These are phyloP conservation scores for Linnemannia hyalina DNA, from an alignment of 192 early-diverging fungal genomes.

Conservation along the genomic window DNA sequence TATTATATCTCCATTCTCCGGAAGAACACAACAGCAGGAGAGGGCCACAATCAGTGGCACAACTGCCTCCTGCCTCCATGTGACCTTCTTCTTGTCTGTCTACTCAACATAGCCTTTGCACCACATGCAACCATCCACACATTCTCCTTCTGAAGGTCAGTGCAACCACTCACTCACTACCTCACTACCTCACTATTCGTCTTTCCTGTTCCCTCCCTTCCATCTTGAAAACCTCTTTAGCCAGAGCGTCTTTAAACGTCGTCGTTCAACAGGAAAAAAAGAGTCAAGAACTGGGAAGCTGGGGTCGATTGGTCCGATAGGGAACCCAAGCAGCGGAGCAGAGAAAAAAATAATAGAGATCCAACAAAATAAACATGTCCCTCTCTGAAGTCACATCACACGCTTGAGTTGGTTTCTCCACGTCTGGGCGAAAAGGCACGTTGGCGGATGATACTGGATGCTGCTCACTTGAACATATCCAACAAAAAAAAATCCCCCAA, in stretches of 20 bases:
- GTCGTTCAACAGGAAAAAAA: not conserved
- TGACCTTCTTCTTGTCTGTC: not conserved
- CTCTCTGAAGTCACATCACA: not conserved
- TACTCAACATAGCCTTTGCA: not conserved
- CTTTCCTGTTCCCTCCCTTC: not conserved
- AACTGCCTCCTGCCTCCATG: not conserved
- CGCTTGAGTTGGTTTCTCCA: not conserved
- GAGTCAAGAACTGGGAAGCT: not conserved
- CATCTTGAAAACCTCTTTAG: not conserved
- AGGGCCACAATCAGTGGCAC: no score
- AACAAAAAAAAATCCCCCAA: not conserved
- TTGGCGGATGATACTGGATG: not conserved
- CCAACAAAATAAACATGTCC: constrained; percentile 5
- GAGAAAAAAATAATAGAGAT: not conserved
- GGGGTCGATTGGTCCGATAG: not conserved
- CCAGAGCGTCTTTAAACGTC: not conserved
- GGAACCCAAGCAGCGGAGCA: constrained; percentile 1
- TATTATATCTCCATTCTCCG: not conserved
- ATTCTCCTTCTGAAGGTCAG: constrained; percentile 2
- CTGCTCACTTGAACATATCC: not conserved
- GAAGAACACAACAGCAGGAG: not conserved
- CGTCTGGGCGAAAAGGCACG: not conserved
- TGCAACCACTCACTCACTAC: not conserved
- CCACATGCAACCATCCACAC: not conserved
- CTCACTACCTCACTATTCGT: not conserved